Percentiles rank a stretch among this genome's conserved stretches.
phyloP scores from a whole-genome alignment of 2,329 filamentous ascomycete species.

The Cladosporium colombiae region DNA sequence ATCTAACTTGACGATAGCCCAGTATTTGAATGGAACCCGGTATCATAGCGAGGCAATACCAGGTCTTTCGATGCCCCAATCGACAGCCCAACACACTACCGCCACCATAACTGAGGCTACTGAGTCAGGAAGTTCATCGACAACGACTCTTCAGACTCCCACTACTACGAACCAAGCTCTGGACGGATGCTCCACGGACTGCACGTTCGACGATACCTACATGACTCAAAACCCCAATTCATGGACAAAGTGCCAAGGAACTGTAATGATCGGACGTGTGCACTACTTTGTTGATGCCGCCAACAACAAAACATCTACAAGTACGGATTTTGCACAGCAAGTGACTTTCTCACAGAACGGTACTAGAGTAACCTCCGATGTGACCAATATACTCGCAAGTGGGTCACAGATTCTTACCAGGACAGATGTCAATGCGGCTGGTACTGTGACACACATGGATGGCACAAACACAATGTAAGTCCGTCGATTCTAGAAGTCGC shows the following conservation, averaged over 20 bases:
- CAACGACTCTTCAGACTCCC: neutral
- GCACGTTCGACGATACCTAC: neutral
- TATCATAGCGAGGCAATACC: neutral
- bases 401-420: slow-evolving; percentile 6
- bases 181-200: neutral
- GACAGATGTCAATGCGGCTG: slow-evolving; percentile 17
- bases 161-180: neutral
- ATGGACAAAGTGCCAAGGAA: neutral
- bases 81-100: neutral
- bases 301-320: neutral
- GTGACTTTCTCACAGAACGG: neutral
- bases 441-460: slow-evolving; percentile 14
- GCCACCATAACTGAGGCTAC: neutral
- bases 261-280: neutral
- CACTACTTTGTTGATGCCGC: neutral
- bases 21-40: neutral
- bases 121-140: neutral
- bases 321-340: neutral
- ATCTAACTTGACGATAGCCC: neutral
- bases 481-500: neutral
- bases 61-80: neutral
- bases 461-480: neutral
- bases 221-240: neutral
- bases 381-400: neutral
- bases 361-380: neutral